These are phyloP conservation scores for Penicillium arizonense DNA, from an alignment of 495 filamentous ascomycete species.

Conservation along the genomic window DNA sequence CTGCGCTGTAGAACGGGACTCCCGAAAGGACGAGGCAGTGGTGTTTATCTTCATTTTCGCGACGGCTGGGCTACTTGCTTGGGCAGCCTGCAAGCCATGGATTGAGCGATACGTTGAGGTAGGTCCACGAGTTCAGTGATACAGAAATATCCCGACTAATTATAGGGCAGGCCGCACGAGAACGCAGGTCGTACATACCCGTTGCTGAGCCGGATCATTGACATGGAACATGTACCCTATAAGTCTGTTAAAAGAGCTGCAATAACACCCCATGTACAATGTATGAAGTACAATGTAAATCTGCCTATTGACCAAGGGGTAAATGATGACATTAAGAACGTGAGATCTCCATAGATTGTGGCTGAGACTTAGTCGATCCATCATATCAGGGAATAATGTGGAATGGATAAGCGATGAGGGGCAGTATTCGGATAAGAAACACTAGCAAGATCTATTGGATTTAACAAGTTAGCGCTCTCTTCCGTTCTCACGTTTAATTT, in stretches of 20 bases:
- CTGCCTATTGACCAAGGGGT: neutral
- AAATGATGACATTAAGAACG: constrained; percentile 2
- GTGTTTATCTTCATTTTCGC: constrained; percentile 90
- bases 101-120: constrained; percentile 58
- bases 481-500: too few relatives aligned
- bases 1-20: constrained; percentile 68
- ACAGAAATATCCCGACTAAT: too few relatives aligned
- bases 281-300: neutral
- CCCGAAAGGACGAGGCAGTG: constrained; percentile 82
- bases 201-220: constrained; percentile 30
- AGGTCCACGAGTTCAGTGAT: constrained; percentile 13
- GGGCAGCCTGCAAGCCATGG: constrained; percentile 71
- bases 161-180: constrained; percentile 34
- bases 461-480: too few relatives aligned
- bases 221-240: constrained; percentile 2
- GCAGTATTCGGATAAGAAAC: neutral
- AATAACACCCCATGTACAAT: neutral
- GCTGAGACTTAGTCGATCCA: neutral
- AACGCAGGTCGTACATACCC: constrained; percentile 45
- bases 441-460: neutral
- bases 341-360: neutral
- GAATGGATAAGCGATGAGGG: constrained; percentile 1
- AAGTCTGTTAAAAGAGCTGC: neutral
- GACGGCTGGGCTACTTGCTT: constrained; percentile 77
- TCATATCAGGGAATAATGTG: neutral